Conservation (phyloP, 2,329 filamentous ascomycete species). For the Simplicillium sp. region DNA sequence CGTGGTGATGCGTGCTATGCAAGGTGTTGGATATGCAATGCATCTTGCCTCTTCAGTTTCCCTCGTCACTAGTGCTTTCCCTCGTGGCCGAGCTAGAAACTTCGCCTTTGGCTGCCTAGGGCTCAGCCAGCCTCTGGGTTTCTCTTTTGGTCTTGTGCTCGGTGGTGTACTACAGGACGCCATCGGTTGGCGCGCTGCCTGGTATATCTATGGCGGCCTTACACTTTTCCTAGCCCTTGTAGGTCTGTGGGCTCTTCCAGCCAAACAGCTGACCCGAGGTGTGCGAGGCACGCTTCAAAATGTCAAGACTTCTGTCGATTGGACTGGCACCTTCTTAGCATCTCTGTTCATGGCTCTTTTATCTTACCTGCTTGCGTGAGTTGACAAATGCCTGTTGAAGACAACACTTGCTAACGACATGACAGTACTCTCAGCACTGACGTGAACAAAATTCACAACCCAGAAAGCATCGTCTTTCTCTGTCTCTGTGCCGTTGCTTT, state of each 20-base stretch:
- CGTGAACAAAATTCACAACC: conserved; percentile 28
- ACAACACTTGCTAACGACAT: neutral
- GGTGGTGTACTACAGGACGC: conserved; percentile 37
- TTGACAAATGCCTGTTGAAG: conserved; percentile 5
- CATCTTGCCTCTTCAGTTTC: conserved; percentile 24
- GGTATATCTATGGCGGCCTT: conserved; percentile 28
- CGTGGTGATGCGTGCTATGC: conserved; percentile 26
- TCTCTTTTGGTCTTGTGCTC: conserved; percentile 38
- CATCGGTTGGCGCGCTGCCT: conserved; percentile 37
- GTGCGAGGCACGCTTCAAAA: conserved; percentile 12
- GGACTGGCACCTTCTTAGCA: conserved; percentile 39
- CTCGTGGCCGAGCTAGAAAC: conserved; percentile 24
- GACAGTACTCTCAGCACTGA: conserved; percentile 25
- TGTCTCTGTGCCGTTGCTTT: conserved; percentile 30
- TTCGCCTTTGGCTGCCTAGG: conserved; percentile 33
- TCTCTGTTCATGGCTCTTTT: conserved; percentile 36
- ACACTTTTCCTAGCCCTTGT: conserved; percentile 23
- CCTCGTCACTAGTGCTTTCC: conserved; percentile 21
- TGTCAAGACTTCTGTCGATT: conserved; percentile 36
- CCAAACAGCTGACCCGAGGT: conserved; percentile 12
- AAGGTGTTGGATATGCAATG: conserved; percentile 27
- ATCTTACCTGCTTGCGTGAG: conserved; percentile 45
- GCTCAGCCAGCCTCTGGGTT: conserved; percentile 36
- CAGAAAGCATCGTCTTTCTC: conserved; percentile 35
- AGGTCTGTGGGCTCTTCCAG: conserved; percentile 25